Base-by-base conservation (phyloP, 495 filamentous ascomycete species). In the Apodospora peruviana region DNA sequence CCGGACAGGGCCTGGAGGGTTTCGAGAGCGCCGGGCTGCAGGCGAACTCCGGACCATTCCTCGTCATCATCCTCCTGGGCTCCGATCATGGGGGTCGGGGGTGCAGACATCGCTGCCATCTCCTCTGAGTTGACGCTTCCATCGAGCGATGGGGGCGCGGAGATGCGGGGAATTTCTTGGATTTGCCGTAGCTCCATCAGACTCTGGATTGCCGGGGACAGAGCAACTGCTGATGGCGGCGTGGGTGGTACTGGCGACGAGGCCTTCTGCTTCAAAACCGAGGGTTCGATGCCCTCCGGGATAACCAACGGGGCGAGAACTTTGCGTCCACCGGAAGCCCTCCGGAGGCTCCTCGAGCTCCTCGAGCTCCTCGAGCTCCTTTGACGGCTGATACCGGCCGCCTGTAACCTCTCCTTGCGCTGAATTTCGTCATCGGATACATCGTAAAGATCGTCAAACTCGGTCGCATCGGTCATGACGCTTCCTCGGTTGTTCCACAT, bases 371-470 rank as follows among this genome's bases (percentile, higher is more conserved):
- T 40, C 12, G 65, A 59, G 45, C 63, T 69, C 35, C 58, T 52
- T 38, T 65, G 60, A 19, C 67, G 65, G 40, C 54, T 27, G 37
- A 68, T 64, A 9, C 65, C 65, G 47, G 62, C 70, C 11, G 68
- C 55, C 46, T 58, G 55, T 29, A 61, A 55, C 38, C 50, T 60
- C 27, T 54, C 50, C 53, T 66, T 65, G 36, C 60, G 59, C 29
- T 50, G 52, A 22, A 50, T 50, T 43, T 73, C 71, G 5, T 84
- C 79, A 38, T 94, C 88, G 45, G 86, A 88, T 25, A 87, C 75
- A 63, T 95, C 88, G 57, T 95, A 94, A 18, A 96, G 67, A 50
- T 93, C 88, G 59, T 93, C 88, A 60, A 90, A 91, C 25, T 86
- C 83, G 53, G 76, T 81, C 36, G 66, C 75, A 41, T 79, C 72